phyloP scores from a whole-genome alignment of 202 grass and related monocot genomes.

The Digitaria exilis region DNA sequence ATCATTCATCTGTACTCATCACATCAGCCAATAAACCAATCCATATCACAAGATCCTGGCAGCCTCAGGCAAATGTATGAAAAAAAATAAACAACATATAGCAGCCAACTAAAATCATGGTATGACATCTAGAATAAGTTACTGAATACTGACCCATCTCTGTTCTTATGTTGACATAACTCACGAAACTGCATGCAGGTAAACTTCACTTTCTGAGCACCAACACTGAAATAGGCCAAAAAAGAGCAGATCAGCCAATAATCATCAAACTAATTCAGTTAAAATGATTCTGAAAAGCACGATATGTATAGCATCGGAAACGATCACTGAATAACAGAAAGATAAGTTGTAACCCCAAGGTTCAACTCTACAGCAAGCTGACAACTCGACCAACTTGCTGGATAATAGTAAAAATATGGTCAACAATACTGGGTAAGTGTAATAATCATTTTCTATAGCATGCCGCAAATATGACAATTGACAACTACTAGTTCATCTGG shows the following conservation, averaged over 20 bases:
- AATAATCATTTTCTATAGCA: neutral
- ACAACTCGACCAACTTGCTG: neutral
- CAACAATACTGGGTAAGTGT: neutral
- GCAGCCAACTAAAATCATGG: neutral
- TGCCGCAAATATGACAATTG: neutral
- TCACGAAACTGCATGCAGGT: conserved; percentile 60
- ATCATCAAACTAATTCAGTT: conserved; percentile 8
- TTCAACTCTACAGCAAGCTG: neutral
- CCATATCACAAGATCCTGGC: neutral
- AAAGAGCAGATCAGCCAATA: neutral
- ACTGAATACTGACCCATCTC: conserved; percentile 51
- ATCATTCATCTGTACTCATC: too few relatives aligned
- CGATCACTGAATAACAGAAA: neutral
- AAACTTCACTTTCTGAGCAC: conserved; percentile 74
- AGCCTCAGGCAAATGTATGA: neutral
- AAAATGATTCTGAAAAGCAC: neutral
- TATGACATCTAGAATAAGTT: conserved; percentile 23
- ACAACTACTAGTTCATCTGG: neutral
- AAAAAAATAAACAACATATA: neutral
- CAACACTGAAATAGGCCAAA: conserved; percentile 59
- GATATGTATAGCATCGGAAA: neutral
- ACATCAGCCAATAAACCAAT: too few relatives aligned
- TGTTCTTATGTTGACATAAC: conserved; percentile 61
- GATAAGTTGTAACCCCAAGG: neutral
- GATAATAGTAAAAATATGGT: neutral